A percentile compares a stretch with the other conserved stretches of the same genome.
phyloP scores from a whole-genome alignment of 163 green algal species.

The Scenedesmus sp. region DNA sequence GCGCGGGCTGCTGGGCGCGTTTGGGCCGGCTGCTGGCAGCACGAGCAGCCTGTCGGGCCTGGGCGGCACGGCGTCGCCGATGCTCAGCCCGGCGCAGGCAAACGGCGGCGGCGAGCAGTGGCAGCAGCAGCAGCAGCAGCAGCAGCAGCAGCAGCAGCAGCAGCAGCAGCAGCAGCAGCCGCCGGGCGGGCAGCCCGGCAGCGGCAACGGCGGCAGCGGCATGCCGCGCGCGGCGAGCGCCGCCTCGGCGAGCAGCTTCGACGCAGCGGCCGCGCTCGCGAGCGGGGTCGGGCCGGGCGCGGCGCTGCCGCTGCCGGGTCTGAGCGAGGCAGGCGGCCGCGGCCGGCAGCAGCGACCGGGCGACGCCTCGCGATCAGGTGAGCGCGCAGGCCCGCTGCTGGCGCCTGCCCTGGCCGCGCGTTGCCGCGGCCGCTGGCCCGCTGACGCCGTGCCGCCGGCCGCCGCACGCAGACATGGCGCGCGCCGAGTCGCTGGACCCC shows the following conservation, averaged over 20 bases:
- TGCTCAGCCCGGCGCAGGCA: not conserved
- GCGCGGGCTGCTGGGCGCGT: not conserved
- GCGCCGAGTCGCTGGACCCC: slow-evolving; percentile 5
- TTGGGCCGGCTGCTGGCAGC: slow-evolving; percentile 24
- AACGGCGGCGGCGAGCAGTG: not conserved
- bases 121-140: slow-evolving; percentile 16
- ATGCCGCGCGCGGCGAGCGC: slow-evolving; percentile 3
- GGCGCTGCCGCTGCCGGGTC: too few relatives aligned
- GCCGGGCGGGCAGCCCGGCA: not conserved
- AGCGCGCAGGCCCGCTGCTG: too few relatives aligned
- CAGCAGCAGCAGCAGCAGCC: slow-evolving; percentile 4
- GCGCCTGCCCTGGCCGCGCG: not conserved
- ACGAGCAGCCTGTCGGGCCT: not conserved
- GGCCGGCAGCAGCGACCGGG: not conserved
- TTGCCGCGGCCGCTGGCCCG: not conserved
- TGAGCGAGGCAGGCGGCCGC: not conserved
- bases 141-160: slow-evolving; percentile 35
- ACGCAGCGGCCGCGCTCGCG: slow-evolving; percentile 12
- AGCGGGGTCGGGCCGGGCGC: too few relatives aligned
- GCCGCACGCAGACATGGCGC: slow-evolving; percentile 19
- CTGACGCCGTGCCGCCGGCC: not conserved
- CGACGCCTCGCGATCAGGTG: too few relatives aligned
- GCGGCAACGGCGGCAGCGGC: not conserved
- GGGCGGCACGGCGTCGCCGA: not conserved
- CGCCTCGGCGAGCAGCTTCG: slow-evolving; percentile 6